Conservation (phyloP, 306 rosid species). For the Rubus parviflorus region DNA sequence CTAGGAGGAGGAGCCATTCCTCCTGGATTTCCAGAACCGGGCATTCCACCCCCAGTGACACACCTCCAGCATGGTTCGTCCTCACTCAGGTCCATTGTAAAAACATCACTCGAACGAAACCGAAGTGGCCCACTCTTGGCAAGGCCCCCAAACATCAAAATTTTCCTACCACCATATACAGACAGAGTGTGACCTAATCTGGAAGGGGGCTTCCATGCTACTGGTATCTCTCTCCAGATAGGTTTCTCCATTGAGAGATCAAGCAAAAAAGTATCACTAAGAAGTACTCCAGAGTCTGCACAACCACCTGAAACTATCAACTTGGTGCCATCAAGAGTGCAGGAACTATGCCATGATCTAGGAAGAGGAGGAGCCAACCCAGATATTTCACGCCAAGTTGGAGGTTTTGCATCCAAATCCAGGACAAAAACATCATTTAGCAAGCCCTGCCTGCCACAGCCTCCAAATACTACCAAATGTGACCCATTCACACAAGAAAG, state of each 20-base stretch:
- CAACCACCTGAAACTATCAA: slow-evolving; percentile 99
- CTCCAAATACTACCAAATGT: slow-evolving; percentile 93
- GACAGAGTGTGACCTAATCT: slow-evolving; percentile 94
- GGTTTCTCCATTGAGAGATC: slow-evolving; percentile 99
- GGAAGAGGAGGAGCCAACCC: slow-evolving; percentile 99
- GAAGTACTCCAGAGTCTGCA: slow-evolving; percentile 98
- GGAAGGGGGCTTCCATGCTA: slow-evolving; percentile 96
- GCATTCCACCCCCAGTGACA: slow-evolving; percentile 94
- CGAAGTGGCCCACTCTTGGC: slow-evolving; percentile 98
- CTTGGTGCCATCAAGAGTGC: slow-evolving; percentile 98
- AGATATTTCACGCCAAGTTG: slow-evolving; percentile 97
- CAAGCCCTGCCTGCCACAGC: slow-evolving; percentile 96
- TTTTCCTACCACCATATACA: slow-evolving; percentile 97
- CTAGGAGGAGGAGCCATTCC: slow-evolving; percentile 99
- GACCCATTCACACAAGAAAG: slow-evolving; percentile 97
- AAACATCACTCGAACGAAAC: slow-evolving; percentile 94
- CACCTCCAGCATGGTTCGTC: slow-evolving; percentile 99
- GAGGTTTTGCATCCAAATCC: slow-evolving; percentile 94
- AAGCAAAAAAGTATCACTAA: slow-evolving; percentile 92
- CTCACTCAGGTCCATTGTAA: slow-evolving; percentile 94
- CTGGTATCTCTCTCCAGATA: slow-evolving; percentile 96
- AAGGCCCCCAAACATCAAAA: slow-evolving; percentile 98
- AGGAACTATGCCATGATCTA: slow-evolving; percentile 99
- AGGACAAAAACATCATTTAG: slow-evolving; percentile 95
- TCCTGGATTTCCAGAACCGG: slow-evolving; percentile 97